Conservation (phyloP, 73 alveolate species). For the Tetrahymena thermophila region DNA sequence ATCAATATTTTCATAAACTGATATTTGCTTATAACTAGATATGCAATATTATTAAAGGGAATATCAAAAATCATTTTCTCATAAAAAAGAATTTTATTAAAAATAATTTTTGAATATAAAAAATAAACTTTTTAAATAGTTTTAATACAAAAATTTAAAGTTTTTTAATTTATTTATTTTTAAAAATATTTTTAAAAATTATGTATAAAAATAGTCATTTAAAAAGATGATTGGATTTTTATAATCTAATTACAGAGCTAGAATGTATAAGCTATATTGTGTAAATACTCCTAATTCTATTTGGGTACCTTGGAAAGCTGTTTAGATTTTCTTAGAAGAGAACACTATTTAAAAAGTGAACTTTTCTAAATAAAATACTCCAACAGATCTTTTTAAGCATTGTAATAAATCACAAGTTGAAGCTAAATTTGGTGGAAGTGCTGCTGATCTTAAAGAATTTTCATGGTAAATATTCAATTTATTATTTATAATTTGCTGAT, state of each 20-base stretch:
- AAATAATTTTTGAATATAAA: no score
- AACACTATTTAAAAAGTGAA: slow-evolving; percentile 20
- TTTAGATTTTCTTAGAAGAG: slow-evolving; percentile 23
- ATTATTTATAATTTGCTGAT: not conserved
- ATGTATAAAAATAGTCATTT: not conserved
- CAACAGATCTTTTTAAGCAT: not conserved
- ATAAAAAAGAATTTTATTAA: no score
- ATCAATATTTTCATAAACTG: no score
- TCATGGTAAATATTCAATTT: not conserved
- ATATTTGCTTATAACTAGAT: no score
- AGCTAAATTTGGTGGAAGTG: not conserved
- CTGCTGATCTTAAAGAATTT: not conserved
- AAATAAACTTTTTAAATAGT: no score
- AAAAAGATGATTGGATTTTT: slow-evolving; percentile 31
- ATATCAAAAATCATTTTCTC: no score
- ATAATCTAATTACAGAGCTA: slow-evolving; percentile 25
- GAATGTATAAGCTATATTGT: slow-evolving; percentile 22
- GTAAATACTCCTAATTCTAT: slow-evolving; percentile 29
- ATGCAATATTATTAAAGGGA: no score
- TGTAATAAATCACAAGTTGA: not conserved
- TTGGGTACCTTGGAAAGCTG: slow-evolving; percentile 39
- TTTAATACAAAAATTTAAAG: no score
- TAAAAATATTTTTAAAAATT: no score
- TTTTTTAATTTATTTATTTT: no score
- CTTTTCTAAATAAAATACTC: not conserved